Base-by-base conservation (phyloP, 495 filamentous ascomycete genomes). In the Podospora australis region DNA sequence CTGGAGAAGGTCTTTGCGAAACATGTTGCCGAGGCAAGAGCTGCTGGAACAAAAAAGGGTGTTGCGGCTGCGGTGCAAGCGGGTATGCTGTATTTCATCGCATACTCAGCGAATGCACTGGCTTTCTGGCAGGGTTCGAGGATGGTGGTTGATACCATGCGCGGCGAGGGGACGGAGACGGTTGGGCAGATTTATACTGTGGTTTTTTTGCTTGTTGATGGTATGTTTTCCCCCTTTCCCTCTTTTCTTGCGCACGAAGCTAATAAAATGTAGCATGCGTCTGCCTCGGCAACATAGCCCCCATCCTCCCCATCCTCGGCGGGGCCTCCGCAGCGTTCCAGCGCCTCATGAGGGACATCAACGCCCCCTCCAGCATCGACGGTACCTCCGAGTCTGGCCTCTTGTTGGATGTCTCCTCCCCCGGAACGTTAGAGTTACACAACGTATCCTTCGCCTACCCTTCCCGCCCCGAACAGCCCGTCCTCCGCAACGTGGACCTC, bases 51-150 rank as follows among this genome's bases (percentile, higher is more conserved):
- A 13, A 80, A 78, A 48, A 86, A 83, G 57, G 75, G 78, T 4
- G 49, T 72, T 2, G 78, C 75, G 0, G 67, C 74, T n/a, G 82
- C 76, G 9, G 62, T 78, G 1, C 79, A 84, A 47, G 71, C 79
- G n/a, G 81, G 82, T n/a, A 52, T 80, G 16, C 59, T 86, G 17
- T 86, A 83, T 51, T 84, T 86, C 50, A 70, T 90, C 44, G 78
- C 96, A 49, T 95, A 89, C 61, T 63, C 87, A 22, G 90, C 89
- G 62, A 96, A 95, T 54, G 87, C 82, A 30, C 77, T 97, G 20
- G 83, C 89, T 21, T 97, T 95, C 68, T 97, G 91, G 91, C 84
- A 90, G 70, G 91, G 91, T 11, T 89, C 84, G 47, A 72, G 78
- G 43, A 92, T 81, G 62, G 58, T 95, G 13, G 83, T 88, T 1